Conservation (phyloP, 805 yeast genomes). For the Teunomyces kruisii region DNA sequence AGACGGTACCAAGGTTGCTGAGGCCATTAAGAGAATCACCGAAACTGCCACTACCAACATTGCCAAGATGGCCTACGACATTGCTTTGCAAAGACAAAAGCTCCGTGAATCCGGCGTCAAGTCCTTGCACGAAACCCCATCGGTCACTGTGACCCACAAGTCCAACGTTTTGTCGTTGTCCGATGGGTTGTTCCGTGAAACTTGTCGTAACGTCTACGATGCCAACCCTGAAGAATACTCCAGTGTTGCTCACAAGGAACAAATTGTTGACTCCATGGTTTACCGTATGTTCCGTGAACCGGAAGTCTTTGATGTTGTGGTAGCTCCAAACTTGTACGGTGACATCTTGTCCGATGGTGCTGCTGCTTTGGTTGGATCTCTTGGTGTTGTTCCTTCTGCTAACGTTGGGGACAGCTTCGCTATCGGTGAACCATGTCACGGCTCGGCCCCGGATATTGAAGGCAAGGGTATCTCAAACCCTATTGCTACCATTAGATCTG, state of each 20-base stretch:
- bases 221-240: slow-evolving; percentile 58
- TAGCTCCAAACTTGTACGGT: slow-evolving; percentile 97
- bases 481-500: slow-evolving; percentile 95
- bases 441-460: slow-evolving; percentile 98
- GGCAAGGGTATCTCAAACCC: slow-evolving; percentile 96
- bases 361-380: slow-evolving; percentile 95
- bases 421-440: slow-evolving; percentile 99
- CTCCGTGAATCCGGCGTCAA: slow-evolving; percentile 54
- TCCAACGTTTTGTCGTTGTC: slow-evolving; percentile 90
- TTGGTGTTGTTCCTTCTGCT: slow-evolving; percentile 97
- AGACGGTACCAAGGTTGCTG: slow-evolving; percentile 90
- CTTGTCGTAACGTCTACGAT: slow-evolving; percentile 61
- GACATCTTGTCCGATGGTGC: slow-evolving; percentile 97
- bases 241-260: slow-evolving; percentile 77
- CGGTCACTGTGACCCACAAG: slow-evolving; percentile 92
- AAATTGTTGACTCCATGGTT: slow-evolving; percentile 98
- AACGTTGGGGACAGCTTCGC: slow-evolving; percentile 96
- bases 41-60: slow-evolving; percentile 84
- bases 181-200: slow-evolving; percentile 96
- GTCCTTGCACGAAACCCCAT: slow-evolving; percentile 48
- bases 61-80: slow-evolving; percentile 87
- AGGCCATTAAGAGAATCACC: slow-evolving; percentile 94
- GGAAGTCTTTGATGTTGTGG: slow-evolving; percentile 94
- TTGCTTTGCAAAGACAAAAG: slow-evolving; percentile 86
- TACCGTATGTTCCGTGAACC: slow-evolving; percentile 99